Conservation (phyloP, 108 stramenopile species). For the Nitzschia sp. region DNA sequence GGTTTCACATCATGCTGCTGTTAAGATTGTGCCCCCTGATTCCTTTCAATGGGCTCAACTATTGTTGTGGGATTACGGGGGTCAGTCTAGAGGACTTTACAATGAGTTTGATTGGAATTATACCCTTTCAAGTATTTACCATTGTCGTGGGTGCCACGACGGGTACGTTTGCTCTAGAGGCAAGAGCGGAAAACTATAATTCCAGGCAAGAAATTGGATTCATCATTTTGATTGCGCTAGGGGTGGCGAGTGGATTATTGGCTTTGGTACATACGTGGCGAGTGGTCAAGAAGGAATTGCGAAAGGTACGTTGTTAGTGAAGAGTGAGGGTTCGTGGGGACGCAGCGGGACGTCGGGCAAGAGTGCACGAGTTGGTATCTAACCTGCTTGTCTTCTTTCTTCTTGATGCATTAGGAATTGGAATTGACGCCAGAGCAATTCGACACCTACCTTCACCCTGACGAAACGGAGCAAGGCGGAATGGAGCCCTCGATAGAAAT, state of each 20-base stretch:
- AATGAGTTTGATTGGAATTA: slow-evolving; percentile 29
- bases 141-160: slow-evolving; percentile 34
- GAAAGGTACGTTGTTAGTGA: slow-evolving; percentile 22
- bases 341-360: no score
- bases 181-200: background rate
- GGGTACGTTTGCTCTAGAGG: slow-evolving; percentile 12
- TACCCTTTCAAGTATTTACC: slow-evolving; percentile 37
- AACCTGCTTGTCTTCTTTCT: background rate
- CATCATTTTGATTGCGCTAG: slow-evolving; percentile 22
- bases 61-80: slow-evolving; percentile 61
- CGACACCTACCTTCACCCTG: slow-evolving; percentile 18
- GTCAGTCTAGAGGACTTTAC: slow-evolving; percentile 28
- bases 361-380: background rate
- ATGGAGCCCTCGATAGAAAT: background rate
- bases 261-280: slow-evolving; percentile 27
- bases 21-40: slow-evolving; percentile 67
- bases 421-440: slow-evolving; percentile 27
- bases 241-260: slow-evolving; percentile 19
- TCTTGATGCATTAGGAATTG: slow-evolving; percentile 11
- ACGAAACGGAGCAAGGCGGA: background rate
- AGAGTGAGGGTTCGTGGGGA: no score
- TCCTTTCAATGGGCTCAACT: slow-evolving; percentile 71
- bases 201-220: slow-evolving; percentile 9
- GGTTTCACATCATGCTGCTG: slow-evolving; percentile 65
- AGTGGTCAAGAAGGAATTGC: slow-evolving; percentile 29